A percentile compares a stretch with the other conserved stretches of the same genome.
Conservation (phyloP, 2,329 filamentous ascomycete species). For the Ascochyta koolunga region DNA sequence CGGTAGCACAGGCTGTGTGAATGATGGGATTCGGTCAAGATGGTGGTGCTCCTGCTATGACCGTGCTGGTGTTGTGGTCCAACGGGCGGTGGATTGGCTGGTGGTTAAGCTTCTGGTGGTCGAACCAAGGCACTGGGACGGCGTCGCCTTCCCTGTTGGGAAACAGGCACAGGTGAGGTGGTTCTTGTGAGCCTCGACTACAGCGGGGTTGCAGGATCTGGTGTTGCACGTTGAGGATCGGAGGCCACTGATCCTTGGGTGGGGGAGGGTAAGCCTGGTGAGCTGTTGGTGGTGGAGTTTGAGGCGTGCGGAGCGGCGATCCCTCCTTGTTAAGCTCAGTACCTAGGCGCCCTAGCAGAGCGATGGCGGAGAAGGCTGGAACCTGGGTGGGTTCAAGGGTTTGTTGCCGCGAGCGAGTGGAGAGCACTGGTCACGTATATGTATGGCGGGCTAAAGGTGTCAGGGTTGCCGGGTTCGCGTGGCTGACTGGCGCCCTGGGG, state of each 20-base stretch:
- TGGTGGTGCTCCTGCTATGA: slow-evolving; percentile 35
- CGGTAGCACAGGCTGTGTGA: slow-evolving; percentile 47
- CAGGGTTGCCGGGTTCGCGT: slow-evolving; percentile 50
- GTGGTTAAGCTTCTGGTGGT: slow-evolving; percentile 21
- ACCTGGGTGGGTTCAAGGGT: slow-evolving; percentile 50
- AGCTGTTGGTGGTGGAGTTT: slow-evolving; percentile 42
- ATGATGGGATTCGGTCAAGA: slow-evolving; percentile 44
- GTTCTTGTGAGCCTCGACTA: slow-evolving; percentile 25
- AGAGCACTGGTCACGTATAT: slow-evolving; percentile 52
- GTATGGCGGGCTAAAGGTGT: slow-evolving; percentile 50
- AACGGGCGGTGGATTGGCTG: slow-evolving; percentile 36
- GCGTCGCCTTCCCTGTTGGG: slow-evolving; percentile 34
- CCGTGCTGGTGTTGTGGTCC: slow-evolving; percentile 37
- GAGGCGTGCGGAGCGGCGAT: slow-evolving; percentile 53
- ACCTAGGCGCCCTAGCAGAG: slow-evolving; percentile 51
- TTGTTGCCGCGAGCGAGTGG: slow-evolving; percentile 48
- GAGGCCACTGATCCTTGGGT: slow-evolving; percentile 27
- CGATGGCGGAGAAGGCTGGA: slow-evolving; percentile 56
- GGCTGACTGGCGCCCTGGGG: slow-evolving; percentile 50
- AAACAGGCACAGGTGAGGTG: slow-evolving; percentile 27
- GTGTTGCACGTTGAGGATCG: slow-evolving; percentile 42
- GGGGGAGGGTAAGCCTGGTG: slow-evolving; percentile 26
- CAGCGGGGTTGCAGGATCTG: slow-evolving; percentile 40
- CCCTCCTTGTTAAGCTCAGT: slow-evolving; percentile 57
- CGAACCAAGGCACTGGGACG: slow-evolving; percentile 33